A percentile compares a stretch with the other conserved stretches of the same genome.
phyloP scores from a whole-genome alignment of 495 filamentous ascomycete genomes.

The Melanomma pulvis-pyrius region DNA sequence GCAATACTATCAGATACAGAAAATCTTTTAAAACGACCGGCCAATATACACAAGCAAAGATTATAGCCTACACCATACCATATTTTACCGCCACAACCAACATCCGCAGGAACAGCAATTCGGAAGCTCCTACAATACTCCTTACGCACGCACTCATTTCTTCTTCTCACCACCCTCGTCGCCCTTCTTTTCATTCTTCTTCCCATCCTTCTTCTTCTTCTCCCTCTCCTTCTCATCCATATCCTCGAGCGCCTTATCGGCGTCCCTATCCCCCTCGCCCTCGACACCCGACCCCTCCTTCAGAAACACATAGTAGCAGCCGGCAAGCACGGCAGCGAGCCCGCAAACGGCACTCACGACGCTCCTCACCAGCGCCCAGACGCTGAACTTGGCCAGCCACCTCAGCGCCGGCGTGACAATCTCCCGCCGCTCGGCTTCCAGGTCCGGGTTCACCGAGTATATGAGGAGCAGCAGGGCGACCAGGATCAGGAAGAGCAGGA shows the following conservation, averaged over 20 bases:
- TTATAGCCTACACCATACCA: too few species aligned
- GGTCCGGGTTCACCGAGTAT: constrained; percentile 40
- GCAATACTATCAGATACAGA: too few species aligned
- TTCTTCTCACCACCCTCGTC: neutral
- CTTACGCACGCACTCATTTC: neutral
- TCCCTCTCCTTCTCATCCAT: constrained; percentile 7
- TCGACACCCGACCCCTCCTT: constrained; percentile 1
- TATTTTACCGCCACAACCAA: too few species aligned
- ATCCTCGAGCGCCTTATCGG: neutral
- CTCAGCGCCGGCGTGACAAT: constrained; percentile 40
- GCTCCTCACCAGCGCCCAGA: neutral
- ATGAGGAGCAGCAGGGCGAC: constrained; percentile 34
- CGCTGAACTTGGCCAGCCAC: constrained; percentile 10
- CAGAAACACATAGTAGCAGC: neutral
- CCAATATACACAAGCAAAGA: too few species aligned
- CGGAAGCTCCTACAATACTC: too few species aligned
- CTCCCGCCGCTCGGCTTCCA: constrained; percentile 32
- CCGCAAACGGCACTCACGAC: neutral
- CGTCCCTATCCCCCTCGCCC: neutral
- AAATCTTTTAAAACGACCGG: too few species aligned
- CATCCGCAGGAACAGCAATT: too few species aligned
- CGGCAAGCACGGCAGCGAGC: neutral
- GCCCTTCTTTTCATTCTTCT: constrained; percentile 8
- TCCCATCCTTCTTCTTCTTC: constrained; percentile 1
- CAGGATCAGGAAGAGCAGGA: constrained; percentile 34